Percentiles rank a stretch among this genome's conserved stretches.
Evolutionary conservation across 768 basidiomycete genomes (phyloP).

Genomic region (Auricularia sp.): DNA sequence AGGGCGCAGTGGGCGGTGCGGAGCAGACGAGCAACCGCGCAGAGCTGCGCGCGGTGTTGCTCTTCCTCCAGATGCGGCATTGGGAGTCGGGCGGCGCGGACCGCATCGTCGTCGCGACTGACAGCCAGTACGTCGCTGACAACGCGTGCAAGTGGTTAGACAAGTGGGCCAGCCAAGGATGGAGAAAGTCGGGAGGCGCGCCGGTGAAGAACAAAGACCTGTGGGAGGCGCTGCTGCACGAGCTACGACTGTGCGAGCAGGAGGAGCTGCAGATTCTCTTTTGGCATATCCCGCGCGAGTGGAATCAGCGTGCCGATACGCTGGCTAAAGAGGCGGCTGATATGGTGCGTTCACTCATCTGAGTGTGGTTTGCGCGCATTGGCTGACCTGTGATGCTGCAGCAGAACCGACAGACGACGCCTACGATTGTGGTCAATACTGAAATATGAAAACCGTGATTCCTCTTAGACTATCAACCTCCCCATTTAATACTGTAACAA

Average conservation of each 20-base stretch:
- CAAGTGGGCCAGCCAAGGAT: conserved; percentile 15
- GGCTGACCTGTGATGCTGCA: too few species aligned
- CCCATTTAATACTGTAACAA: too few species aligned
- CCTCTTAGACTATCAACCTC: too few species aligned
- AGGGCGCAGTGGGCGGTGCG: conserved; percentile 10
- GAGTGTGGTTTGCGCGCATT: too few species aligned
- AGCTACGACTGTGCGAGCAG: conserved; percentile 11
- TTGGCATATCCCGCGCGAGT: conserved; percentile 14
- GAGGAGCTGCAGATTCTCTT: conserved; percentile 14
- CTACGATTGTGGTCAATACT: too few species aligned
- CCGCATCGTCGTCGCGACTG: conserved; percentile 22
- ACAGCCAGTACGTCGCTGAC: conserved; percentile 22
- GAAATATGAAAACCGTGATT: too few species aligned
- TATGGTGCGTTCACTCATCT: neutral
- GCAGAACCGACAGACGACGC: too few species aligned
- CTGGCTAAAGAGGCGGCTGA: conserved; percentile 10
- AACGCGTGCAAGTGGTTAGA: conserved; percentile 16
- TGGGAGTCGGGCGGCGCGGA: conserved; percentile 22
- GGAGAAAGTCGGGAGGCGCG: conserved; percentile 14
- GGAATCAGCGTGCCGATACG: conserved; percentile 14
- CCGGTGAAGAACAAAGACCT: conserved; percentile 17
- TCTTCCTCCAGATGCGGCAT: conserved; percentile 13
- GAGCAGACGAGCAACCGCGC: conserved; percentile 24
- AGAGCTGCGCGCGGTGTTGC: conserved; percentile 23
- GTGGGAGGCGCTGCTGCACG: conserved; percentile 14